Base-by-base conservation (phyloP, 2,329 filamentous ascomycete genomes). In the Alternaria postmessia region DNA sequence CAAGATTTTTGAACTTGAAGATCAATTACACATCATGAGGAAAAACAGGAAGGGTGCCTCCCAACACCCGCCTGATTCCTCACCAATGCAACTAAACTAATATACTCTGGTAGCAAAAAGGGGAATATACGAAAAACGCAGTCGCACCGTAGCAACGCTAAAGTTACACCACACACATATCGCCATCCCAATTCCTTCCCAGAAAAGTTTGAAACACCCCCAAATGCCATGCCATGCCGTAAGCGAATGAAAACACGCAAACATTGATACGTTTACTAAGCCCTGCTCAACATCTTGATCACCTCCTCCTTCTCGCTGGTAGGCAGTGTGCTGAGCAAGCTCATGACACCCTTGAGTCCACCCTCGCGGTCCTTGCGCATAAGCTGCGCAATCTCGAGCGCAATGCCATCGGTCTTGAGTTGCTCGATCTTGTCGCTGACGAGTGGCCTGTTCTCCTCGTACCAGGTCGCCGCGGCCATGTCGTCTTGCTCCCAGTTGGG, bases 361-460 rank as follows among this genome's bases (percentile, higher is more conserved):
- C 87, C 88, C 65, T 89, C 87, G 75, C 87, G 87, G 75, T 90
- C 88, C 56, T 85, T 84, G 68, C 88, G 83, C 75, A 92, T 81
- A 61, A 92, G 74, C 52, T 89, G 86, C 7, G 92, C 90, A 69
- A 93, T 87, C 71, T 92, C 89, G 57, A 85, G 84, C 6, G 88
- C 87, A 28, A 91, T 85, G 42, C 88, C 86, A 62, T 97, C 92
- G 5, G 87, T 86, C 86, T 93, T 95, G 74, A 98, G 84, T 12
- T 84, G 81, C 78, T 97, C 93, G 28, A 98, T 88, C 87, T 95
- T 96, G 64, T 90, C 87, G 64, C 91, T 86, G 51, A 99, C 88
- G 41, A 83, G 82, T 84, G 94, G 92, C 76, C 92, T 86, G 83
- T 98, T 95, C 82, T 94, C 90, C 85, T 99, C 95, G 78, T 97